Conservation (phyloP, 768 basidiomycete species). For the Agaricus sinodeliciosus region DNA sequence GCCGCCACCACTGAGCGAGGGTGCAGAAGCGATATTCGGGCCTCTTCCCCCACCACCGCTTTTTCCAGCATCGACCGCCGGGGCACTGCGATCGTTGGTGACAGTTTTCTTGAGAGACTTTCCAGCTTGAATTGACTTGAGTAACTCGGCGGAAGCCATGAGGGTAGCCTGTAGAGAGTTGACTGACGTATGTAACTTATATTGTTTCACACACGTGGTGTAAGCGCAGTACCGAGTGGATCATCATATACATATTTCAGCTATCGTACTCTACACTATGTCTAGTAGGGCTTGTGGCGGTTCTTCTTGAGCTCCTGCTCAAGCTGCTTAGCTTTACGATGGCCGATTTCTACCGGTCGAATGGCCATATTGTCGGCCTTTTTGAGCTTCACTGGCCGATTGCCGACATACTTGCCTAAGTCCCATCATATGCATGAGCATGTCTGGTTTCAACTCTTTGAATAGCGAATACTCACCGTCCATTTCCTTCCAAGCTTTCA, state of each 20-base stretch:
- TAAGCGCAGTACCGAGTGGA: background rate
- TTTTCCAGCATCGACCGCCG: constrained; percentile 43
- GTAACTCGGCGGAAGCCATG: constrained; percentile 73
- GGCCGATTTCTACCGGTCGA: constrained; percentile 88
- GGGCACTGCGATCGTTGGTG: constrained; percentile 79
- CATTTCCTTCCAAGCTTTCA: constrained; percentile 99
- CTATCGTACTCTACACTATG: background rate
- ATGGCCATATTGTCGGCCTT: constrained; percentile 87
- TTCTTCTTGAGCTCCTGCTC: constrained; percentile 93
- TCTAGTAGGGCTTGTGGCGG: constrained; percentile 76
- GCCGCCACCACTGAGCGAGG: constrained; percentile 13
- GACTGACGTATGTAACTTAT: background rate
- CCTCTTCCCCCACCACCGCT: constrained; percentile 28
- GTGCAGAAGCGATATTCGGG: constrained; percentile 3
- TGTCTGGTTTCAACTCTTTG: background rate
- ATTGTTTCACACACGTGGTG: background rate
- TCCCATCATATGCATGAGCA: constrained; percentile 7
- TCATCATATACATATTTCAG: background rate
- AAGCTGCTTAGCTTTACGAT: constrained; percentile 84
- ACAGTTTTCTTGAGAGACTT: constrained; percentile 75
- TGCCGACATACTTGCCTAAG: constrained; percentile 93
- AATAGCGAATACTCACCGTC: constrained; percentile 58
- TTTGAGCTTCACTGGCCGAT: constrained; percentile 92
- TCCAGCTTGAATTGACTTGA: constrained; percentile 80
- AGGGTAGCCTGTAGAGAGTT: background rate